Base-by-base conservation (phyloP, 1,284 basidiomycete species). In the Sphaerobolus stellatus region DNA sequence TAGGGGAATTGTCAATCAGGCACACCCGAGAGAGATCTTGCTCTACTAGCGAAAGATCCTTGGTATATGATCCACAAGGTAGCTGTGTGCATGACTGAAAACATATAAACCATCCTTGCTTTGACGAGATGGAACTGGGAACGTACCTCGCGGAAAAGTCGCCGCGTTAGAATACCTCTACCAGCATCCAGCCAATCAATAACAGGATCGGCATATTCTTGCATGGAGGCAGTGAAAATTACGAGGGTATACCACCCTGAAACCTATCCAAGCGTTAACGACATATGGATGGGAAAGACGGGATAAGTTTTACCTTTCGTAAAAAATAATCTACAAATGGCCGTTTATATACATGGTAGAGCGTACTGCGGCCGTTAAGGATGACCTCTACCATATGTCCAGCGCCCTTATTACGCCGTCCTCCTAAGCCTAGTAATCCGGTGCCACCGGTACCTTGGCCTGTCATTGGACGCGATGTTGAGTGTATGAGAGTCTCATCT, bases 101-200 rank as follows among this genome's bases (percentile, higher is more conserved):
- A 47, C 11, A 31, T 34, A 6, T 43, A 13, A 43, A 28, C 30
- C 29, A 41, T 44, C 7, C 41, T 5, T n/a, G 51, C 18, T 40
- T 24, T 18, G 34, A 4, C 40, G 50, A 56, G 41, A 41, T 41
- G 41, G 48, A 52, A 52, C 48, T 24, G 33, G 72, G 9, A 25
- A 49, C 88, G 61, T 54, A 92, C 92, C 75, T 98, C 94, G 57
- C 96, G 84, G 71, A 98, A 99, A 58, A 98, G 79, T 34, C 94
- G 84, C 58, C 89, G 88, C 1, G 81, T 83, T 41, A 99, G 84
- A 55, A 99, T 89, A 7, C 92, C 93, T 46, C 93, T 81, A 2
- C 96, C 96, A 56, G 90, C 93, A 68, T 99, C 96, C 56, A 99
- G 76, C 96, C 97, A 99, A 73, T 99, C 97, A 63, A 99, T 99